A percentile compares a stretch with the other conserved stretches of the same genome.
These are phyloP conservation scores for Solanum megistacrolobum DNA, from an alignment of 257 asterid species.

Conservation along the genomic window DNA sequence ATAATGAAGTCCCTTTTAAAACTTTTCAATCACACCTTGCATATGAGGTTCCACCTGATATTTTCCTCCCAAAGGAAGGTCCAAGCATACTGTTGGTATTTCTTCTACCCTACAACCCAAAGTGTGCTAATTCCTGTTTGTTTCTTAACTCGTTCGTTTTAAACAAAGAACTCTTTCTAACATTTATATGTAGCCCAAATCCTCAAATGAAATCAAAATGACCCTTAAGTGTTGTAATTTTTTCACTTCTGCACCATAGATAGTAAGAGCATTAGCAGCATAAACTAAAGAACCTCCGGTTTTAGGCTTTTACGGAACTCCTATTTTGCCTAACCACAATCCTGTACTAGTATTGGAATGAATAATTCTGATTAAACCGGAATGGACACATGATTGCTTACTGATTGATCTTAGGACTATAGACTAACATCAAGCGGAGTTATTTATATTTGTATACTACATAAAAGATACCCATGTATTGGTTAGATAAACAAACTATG, in stretches of 20 bases:
- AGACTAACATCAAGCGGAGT: not conserved
- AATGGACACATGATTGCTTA: not conserved
- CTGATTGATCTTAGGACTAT: not conserved
- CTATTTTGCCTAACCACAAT: not conserved
- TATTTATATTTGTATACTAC: not conserved
- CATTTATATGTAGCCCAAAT: not conserved
- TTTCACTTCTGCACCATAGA: not conserved
- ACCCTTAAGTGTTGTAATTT: not conserved
- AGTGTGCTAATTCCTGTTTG: not conserved
- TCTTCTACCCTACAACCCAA: not conserved
- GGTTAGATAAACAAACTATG: not conserved
- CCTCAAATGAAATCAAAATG: not conserved
- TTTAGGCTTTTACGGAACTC: not conserved
- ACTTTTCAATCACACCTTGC: not conserved
- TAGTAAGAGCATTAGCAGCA: not conserved
- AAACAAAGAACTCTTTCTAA: not conserved
- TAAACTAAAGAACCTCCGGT: not conserved
- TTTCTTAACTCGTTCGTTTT: not conserved
- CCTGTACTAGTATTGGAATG: not conserved
- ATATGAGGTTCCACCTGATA: not conserved
- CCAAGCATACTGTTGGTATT: not conserved
- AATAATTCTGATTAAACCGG: not conserved
- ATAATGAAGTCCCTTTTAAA: not conserved
- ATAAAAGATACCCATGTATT: not conserved
- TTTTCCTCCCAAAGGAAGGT: not conserved